Base-by-base conservation (phyloP, 257 asterid genomes). In the Ballota nigra region DNA sequence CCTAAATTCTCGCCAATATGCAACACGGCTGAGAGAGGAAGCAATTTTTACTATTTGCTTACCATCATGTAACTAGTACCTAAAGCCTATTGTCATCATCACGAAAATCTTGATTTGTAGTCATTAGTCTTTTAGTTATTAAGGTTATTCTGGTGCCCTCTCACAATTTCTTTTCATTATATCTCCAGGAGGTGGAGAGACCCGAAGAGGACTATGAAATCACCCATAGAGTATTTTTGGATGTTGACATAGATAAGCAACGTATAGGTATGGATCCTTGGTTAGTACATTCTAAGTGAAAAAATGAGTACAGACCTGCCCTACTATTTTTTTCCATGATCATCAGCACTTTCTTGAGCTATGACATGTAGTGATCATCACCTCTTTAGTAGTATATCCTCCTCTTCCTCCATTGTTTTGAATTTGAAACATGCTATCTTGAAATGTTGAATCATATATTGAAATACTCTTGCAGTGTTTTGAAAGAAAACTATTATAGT, bases 171-270 rank as follows among this genome's bases (percentile, higher is more conserved):
- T 58, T 0, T 47, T 45, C 23, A 26, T 66, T 55, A 53, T 34
- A 68, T 78, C 23, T 72, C 63, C 82, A 89, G 96, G 86, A 81
- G 77, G 75, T 71, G 69, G 87, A 76, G 68, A 70, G 63, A 76
- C 85, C 77, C 19, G 89, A 86, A 56, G 89, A 81, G 78, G 87
- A 79, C 40, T 70, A 83, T 72, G 92, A 92, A 74, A 76, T 89
- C 74, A 89, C 96, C 43, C 89, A 89, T 69, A 82, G 92, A 79
- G 94, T 92, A 45, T 92, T 82, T 86, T 80, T 89, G 85, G 98
- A 88, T 83, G 94, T 92, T 80, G 98, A 88, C 80, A 83, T 92
- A 69, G 98, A 88, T 73, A 87, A 89, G 70, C 94, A 88, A 61
- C 96, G 84, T 47, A 75, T 80, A 84, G 97, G 97, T 88, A 84